Conservation (phyloP, 768 basidiomycete species). For the Cystofilobasidium capitatum region DNA sequence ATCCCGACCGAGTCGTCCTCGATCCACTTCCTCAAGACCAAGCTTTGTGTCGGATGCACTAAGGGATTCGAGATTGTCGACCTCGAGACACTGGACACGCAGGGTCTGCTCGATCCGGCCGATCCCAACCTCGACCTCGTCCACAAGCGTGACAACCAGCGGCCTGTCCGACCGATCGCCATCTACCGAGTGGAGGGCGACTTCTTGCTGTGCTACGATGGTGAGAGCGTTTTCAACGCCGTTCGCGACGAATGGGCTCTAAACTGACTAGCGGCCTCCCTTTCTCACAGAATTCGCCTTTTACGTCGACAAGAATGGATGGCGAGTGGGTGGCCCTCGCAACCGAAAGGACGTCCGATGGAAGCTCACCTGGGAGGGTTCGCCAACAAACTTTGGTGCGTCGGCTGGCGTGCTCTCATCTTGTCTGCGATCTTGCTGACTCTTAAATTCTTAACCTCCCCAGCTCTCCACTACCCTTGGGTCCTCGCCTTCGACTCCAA, state of each 20-base stretch:
- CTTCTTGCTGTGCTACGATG: conserved; percentile 94
- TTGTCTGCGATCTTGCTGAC: conserved; percentile 4
- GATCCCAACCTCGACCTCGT: conserved; percentile 90
- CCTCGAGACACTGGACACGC: conserved; percentile 90
- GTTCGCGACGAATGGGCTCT: neutral
- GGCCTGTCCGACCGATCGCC: conserved; percentile 68
- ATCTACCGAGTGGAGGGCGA: conserved; percentile 96
- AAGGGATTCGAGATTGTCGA: conserved; percentile 98
- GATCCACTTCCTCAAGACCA: conserved; percentile 93
- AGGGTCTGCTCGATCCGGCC: conserved; percentile 84
- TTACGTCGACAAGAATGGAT: conserved; percentile 94
- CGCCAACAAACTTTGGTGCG: conserved; percentile 87
- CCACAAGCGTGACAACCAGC: conserved; percentile 58
- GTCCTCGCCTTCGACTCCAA: conserved; percentile 92
- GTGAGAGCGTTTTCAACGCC: conserved; percentile 43
- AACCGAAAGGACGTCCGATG: conserved; percentile 43
- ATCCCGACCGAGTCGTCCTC: conserved; percentile 95
- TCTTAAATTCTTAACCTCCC: neutral
- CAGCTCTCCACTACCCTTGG: conserved; percentile 92
- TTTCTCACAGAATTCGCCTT: conserved; percentile 78
- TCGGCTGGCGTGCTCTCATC: conserved; percentile 19
- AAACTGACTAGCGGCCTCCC: neutral
- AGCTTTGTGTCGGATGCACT: conserved; percentile 91
- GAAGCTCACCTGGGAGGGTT: conserved; percentile 95
- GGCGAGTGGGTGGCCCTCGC: conserved; percentile 46